A percentile compares a stretch with the other conserved stretches of the same genome.
phyloP scores from a whole-genome alignment of 23 red algal genomes.

The Agarophyton chilense region DNA sequence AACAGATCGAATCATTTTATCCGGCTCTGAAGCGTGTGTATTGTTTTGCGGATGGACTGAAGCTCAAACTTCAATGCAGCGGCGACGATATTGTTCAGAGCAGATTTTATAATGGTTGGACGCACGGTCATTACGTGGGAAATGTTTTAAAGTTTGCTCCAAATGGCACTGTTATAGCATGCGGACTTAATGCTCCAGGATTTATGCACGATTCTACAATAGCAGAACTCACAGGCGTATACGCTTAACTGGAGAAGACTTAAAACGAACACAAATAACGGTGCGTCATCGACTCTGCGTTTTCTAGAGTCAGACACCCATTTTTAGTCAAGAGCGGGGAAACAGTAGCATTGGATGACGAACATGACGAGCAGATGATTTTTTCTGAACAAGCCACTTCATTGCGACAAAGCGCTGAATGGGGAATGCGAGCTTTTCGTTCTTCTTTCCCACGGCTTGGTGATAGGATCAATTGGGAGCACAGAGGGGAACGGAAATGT shows the following conservation, averaged over 20 bases:
- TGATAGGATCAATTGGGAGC: background rate
- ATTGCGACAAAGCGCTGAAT: background rate
- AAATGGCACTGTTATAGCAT: slow-evolving; percentile 20
- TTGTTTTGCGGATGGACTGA: slow-evolving; percentile 46
- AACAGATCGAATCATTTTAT: background rate
- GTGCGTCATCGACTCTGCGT: slow-evolving; percentile 28
- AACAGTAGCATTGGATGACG: background rate
- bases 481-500: background rate
- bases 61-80: slow-evolving; percentile 15
- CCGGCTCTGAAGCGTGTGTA: background rate
- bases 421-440: background rate
- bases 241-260: background rate
- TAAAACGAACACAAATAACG: background rate
- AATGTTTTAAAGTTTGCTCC: slow-evolving; percentile 20
- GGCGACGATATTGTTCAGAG: slow-evolving; percentile 3
- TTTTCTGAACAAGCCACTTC: background rate
- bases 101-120: slow-evolving; percentile 40
- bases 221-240: slow-evolving; percentile 2
- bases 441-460: background rate
- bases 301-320: background rate
- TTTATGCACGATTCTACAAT: slow-evolving; percentile 17
- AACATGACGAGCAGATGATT: background rate
- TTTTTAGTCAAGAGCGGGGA: slow-evolving; percentile 2
- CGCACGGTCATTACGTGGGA: slow-evolving; percentile 22
- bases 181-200: slow-evolving; percentile 35